Percentiles rank a stretch among this genome's conserved stretches.
Conservation (phyloP, 129 eudicot genomes). For the Mikania micrantha region DNA sequence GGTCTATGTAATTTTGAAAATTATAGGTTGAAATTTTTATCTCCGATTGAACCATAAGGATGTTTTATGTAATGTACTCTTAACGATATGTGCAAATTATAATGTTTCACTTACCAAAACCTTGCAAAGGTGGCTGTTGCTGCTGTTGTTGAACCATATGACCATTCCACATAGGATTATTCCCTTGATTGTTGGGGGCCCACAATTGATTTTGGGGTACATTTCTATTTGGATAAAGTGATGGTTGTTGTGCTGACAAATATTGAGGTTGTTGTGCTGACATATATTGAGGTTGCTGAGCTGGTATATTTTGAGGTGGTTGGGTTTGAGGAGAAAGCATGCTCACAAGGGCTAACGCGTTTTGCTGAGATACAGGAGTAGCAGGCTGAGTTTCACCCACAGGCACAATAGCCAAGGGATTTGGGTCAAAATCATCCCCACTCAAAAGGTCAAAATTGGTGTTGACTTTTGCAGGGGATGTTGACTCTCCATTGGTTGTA, state of each 20-base stretch:
- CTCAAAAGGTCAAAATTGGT: constrained; percentile 74
- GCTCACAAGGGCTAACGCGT: constrained; percentile 76
- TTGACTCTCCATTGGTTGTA: constrained; percentile 37
- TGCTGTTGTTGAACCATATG: constrained; percentile 39
- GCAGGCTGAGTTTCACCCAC: constrained; percentile 57
- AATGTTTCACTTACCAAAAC: constrained; percentile 39
- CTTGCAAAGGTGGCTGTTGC: constrained; percentile 52
- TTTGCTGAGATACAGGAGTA: constrained; percentile 50
- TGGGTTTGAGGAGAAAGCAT: constrained; percentile 56
- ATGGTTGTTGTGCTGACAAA: constrained; percentile 30
- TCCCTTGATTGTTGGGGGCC: constrained; percentile 21
- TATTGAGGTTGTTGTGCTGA: constrained; percentile 42
- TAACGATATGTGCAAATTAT: too few species aligned
- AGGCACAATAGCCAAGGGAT: constrained; percentile 67
- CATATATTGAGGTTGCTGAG: too few species aligned
- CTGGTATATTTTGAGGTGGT: constrained; percentile 21
- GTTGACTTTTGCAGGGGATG: constrained; percentile 30
- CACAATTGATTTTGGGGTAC: constrained; percentile 36
- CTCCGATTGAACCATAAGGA: neutral
- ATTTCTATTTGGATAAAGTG: constrained; percentile 47
- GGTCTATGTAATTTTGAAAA: neutral
- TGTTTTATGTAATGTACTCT: neutral
- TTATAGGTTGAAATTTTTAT: neutral
- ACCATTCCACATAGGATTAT: constrained; percentile 46
- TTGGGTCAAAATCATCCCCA: constrained; percentile 64